Evolutionary conservation across 805 yeast species (phyloP), one percentile per base, ranked within the genome.

Genomic region (Saturnispora zaruensis): DNA sequence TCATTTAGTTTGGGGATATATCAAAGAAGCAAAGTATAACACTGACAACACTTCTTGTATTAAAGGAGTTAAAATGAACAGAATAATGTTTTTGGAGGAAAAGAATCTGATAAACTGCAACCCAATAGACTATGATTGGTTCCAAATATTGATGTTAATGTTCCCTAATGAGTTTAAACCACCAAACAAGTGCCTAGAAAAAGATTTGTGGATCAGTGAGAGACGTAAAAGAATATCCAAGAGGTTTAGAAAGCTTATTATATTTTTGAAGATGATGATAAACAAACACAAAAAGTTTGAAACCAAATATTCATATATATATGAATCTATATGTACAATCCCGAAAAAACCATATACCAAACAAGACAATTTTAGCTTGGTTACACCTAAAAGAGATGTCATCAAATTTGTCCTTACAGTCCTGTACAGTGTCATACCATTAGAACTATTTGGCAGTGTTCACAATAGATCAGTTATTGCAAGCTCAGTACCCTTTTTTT

Each of bases 351-450:
- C 30, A 2, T 14, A 37, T 30, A 30, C 49, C 5, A 21, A 16
- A 5, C 26, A 32, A 2, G 56, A 63, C 28, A 68, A 73, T 44
- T 53, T 72, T 6, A 66, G 65, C 0, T 48, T 63, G 21, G 63
- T 70, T 1, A 63, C 74, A 0, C 55, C 66, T 0, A 57, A 64
- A 7, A 52, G 54, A 9, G 40, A 53, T 0, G 79, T 84, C 0
- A 55, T 73, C 0, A 65, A 60, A 41, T 78, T 79, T 55, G 57
- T 76, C 1, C 53, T 74, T 1, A 58, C 68, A 0, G 47, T 81
- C 0, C 48, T 78, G 4, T 75, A 73, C 11, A 72, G 70, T 46
- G 54, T 82, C 0, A 65, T 84, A 21, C 86, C 89, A 0, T 21
- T 56, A 0, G 72, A 69, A 6, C 50, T 74, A 1, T 76, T 79